Percentiles rank a stretch among this genome's conserved stretches.
Evolutionary conservation across 2,329 filamentous ascomycete species (phyloP).

Genomic region (Penicillium sp.): DNA sequence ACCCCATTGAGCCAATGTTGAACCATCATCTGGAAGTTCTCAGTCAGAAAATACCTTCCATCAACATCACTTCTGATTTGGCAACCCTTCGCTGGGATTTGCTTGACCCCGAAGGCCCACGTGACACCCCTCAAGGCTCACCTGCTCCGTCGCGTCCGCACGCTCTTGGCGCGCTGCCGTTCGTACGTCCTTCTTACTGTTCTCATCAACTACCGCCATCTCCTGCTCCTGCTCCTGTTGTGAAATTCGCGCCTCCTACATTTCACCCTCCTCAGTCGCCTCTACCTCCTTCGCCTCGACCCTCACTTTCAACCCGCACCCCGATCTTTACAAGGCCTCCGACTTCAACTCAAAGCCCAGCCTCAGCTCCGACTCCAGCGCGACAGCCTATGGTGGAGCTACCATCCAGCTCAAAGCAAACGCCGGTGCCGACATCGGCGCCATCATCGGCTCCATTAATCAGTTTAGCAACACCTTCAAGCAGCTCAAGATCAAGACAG

Average conservation of each 20-base stretch:
- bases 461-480: neutral
- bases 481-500: neutral
- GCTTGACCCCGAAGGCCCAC: conserved; percentile 44
- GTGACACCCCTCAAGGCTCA: neutral
- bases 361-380: neutral
- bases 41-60: conserved; percentile 40
- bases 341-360: neutral
- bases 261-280: neutral
- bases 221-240: neutral
- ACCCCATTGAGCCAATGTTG: conserved; percentile 54
- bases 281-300: neutral
- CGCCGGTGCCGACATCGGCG: neutral
- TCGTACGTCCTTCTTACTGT: neutral
- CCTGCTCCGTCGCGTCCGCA: neutral
- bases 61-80: conserved; percentile 52
- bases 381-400: neutral
- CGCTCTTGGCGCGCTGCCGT: neutral
- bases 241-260: neutral
- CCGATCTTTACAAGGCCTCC: neutral
- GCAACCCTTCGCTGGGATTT: conserved; percentile 61
- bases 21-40: conserved; percentile 59
- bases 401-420: neutral
- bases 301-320: too few relatives aligned
- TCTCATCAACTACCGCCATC: neutral
- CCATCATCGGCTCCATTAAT: neutral